Evolutionary conservation across 371 early-diverging fungal genomes (phyloP).

Genomic region (Haplosporangium sp.): DNA sequence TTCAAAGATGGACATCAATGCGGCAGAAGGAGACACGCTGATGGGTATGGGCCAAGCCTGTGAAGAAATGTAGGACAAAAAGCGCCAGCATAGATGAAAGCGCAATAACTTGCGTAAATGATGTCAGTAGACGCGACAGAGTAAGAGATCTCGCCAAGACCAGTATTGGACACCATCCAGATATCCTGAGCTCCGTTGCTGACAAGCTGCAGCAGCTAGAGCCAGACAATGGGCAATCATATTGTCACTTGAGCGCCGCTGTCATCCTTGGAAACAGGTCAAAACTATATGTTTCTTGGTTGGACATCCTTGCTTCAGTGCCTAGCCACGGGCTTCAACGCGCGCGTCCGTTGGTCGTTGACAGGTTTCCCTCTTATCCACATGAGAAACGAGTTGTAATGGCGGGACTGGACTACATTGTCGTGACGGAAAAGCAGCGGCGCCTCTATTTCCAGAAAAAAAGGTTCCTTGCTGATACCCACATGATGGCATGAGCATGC

Average conservation of each 20-base stretch:
- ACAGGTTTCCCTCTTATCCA: no score
- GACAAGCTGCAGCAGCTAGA: slow-evolving; percentile 66
- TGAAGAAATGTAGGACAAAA: slow-evolving; percentile 10
- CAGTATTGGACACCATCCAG: slow-evolving; percentile 67
- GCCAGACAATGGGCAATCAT: slow-evolving; percentile 56
- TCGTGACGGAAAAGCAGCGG: no score
- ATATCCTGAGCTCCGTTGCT: slow-evolving; percentile 75
- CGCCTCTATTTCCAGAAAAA: no score
- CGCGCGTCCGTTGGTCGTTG: no score
- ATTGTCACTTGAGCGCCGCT: slow-evolving; percentile 10
- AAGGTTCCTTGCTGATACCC: no score
- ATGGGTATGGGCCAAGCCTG: slow-evolving; percentile 1
- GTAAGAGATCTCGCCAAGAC: slow-evolving; percentile 65
- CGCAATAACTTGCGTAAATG: slow-evolving; percentile 35
- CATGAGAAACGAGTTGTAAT: no score
- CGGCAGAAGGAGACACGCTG: not conserved
- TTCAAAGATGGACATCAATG: slow-evolving; percentile 16
- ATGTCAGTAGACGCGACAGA: slow-evolving; percentile 78
- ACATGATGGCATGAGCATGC: no score
- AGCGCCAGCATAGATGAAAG: slow-evolving; percentile 10
- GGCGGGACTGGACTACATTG: no score
- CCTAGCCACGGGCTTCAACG: no score
- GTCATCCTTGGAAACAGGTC: no score
- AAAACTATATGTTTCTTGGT: no score
- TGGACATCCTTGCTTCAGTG: no score